Percentiles rank a stretch among this genome's conserved stretches.
Conservation (phyloP, 305 asterid genomes). For the Fraxinus greggii region DNA sequence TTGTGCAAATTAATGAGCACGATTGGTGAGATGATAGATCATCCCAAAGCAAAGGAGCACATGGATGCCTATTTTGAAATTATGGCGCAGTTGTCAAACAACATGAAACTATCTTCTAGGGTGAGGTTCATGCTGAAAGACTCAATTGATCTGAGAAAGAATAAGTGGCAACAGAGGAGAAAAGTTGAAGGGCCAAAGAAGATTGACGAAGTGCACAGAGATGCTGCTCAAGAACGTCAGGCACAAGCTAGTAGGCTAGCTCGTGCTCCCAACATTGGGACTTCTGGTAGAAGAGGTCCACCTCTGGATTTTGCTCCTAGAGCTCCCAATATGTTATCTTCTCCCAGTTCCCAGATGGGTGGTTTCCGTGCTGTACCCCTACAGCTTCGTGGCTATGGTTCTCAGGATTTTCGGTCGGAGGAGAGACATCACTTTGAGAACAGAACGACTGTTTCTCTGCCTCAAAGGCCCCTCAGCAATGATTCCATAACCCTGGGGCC, state of each 20-base stretch:
- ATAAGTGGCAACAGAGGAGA: conserved; percentile 85
- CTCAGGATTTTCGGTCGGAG: conserved; percentile 53
- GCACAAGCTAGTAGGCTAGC: conserved; percentile 51
- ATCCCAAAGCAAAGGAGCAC: conserved; percentile 57
- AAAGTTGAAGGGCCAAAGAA: conserved; percentile 88
- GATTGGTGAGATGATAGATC: conserved; percentile 78
- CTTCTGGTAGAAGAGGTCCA: conserved; percentile 48
- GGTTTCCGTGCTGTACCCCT: conserved; percentile 44
- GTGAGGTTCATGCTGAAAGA: conserved; percentile 77
- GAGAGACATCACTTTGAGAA: conserved; percentile 46
- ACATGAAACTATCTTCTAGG: conserved; percentile 56
- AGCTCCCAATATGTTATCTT: conserved; percentile 46
- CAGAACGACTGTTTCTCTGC: conserved; percentile 46
- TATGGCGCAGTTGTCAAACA: conserved; percentile 52
- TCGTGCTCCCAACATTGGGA: conserved; percentile 50
- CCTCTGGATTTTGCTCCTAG: conserved; percentile 47
- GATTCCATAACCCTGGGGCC: conserved; percentile 74
- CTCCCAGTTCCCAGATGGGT: conserved; percentile 43
- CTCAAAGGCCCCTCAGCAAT: conserved; percentile 53
- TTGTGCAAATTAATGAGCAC: conserved; percentile 89
- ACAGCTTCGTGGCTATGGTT: conserved; percentile 51
- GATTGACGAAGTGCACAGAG: conserved; percentile 74
- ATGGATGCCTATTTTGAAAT: conserved; percentile 62
- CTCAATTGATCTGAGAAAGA: conserved; percentile 69
- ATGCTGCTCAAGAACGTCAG: conserved; percentile 78